Evolutionary conservation across 2,329 filamentous ascomycete genomes (phyloP), one percentile per base, ranked within the genome.

Genomic region (Orbilia quercus): DNA sequence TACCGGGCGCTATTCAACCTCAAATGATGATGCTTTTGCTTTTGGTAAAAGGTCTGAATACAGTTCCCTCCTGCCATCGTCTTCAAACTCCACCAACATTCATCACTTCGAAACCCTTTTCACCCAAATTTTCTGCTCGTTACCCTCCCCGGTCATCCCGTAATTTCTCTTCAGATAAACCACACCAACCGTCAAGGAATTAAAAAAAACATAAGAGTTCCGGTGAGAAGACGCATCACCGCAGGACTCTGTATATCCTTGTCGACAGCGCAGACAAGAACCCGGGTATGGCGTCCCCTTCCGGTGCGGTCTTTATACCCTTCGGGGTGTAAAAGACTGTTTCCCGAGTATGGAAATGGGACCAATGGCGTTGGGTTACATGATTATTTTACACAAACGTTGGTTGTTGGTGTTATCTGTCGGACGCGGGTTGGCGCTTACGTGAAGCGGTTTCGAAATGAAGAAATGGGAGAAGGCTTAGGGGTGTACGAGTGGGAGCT

Each of bases 21-120:
- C 23, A 7, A 31, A 60, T 72, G 67, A 72, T 72, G 67, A 72
- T 45, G 67, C 67, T 65, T 72, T 72, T 72, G 67, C 66, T 72
- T 72, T 72, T 72, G 67, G 67, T 72, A 72, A 72, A 72, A 72
- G 67, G 67, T 72, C 67, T 22, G 67, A 72, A 64, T 59, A 65
- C 44, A 71, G 44, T 48, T 28, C 48, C 57, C 57, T 28, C 48
- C 57, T 47, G 51, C 58, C 40, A 23, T 16, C 36, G 58, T 63
- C 28, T 47, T 28, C 25, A 23, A 11, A 4, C 38, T 47, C 63
- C 45, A 9, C 25, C 36, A 51, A 69, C 18, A 54, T 45, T 65
- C 28, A 16, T 36, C 23, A n/a, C 38, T 25, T 53, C 34, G 23
- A 25, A 11, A n/a, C 44, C 22, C 36, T 28, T 53, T 16, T 55